Percentiles rank a stretch among this genome's conserved stretches.
phyloP scores from a whole-genome alignment of 345 rosid species.

The Boechera retrofracta region DNA sequence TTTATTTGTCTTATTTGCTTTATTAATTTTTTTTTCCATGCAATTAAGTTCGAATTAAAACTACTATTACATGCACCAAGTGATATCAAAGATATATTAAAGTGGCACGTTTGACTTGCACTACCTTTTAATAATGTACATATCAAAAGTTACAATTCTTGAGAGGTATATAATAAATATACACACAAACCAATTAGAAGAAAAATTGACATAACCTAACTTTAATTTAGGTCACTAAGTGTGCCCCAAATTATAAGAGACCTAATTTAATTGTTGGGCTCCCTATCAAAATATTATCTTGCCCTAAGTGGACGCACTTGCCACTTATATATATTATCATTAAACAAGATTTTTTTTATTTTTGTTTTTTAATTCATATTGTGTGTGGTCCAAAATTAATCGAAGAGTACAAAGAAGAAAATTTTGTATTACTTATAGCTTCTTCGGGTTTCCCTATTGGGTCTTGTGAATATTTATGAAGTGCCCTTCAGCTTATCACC shows the following conservation, averaged over 20 bases:
- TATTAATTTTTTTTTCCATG: neutral
- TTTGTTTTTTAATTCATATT: neutral
- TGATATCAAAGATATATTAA: conserved; percentile 24
- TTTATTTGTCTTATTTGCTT: conserved; percentile 8
- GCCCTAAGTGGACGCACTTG: conserved; percentile 36
- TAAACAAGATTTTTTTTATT: conserved; percentile 16
- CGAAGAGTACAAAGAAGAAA: conserved; percentile 19
- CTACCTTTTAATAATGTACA: conserved; percentile 12
- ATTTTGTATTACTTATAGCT: conserved; percentile 8
- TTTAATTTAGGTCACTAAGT: conserved; percentile 45
- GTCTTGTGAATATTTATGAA: conserved; percentile 29
- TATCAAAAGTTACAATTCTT: conserved; percentile 24
- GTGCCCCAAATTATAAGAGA: conserved; percentile 41
- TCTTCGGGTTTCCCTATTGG: conserved; percentile 37
- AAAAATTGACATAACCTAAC: conserved; percentile 43
- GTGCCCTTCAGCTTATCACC: conserved; percentile 44
- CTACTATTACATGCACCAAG: conserved; percentile 36
- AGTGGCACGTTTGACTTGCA: conserved; percentile 40
- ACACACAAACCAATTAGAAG: conserved; percentile 30
- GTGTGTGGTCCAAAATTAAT: conserved; percentile 32
- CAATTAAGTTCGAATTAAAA: conserved; percentile 12
- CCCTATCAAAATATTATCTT: conserved; percentile 42
- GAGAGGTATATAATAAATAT: neutral
- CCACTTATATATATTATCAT: conserved; percentile 37
- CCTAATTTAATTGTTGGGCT: conserved; percentile 37